Evolutionary conservation across 257 asterid species (phyloP).

Genomic region (Solanum commersonii): DNA sequence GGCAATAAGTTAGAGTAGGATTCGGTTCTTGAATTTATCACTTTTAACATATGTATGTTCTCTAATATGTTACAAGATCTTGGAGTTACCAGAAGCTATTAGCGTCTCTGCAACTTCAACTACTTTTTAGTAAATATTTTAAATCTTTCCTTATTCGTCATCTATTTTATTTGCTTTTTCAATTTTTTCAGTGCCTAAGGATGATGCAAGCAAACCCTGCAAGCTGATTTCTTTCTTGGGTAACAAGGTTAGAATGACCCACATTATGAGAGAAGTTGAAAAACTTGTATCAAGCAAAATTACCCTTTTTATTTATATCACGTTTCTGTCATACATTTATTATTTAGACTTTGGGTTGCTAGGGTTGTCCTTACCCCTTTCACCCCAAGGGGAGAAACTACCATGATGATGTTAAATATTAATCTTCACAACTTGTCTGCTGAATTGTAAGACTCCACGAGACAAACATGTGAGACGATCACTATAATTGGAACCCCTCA

Average conservation of each 20-base stretch:
- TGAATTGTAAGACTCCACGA: too few relatives aligned
- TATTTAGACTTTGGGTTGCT: too few relatives aligned
- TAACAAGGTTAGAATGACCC: too few relatives aligned
- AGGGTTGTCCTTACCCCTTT: too few relatives aligned
- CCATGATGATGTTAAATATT: too few relatives aligned
- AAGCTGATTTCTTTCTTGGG: too few relatives aligned
- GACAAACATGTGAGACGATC: background rate
- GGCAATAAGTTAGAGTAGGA: background rate
- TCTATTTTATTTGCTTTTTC: background rate
- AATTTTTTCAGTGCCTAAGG: background rate
- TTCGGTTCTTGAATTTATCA: background rate
- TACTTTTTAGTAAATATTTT: background rate
- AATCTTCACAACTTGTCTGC: too few relatives aligned
- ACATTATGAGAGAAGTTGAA: too few relatives aligned
- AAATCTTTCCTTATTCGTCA: background rate
- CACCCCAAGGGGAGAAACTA: too few relatives aligned
- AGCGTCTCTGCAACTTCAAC: background rate
- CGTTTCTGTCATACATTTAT: too few relatives aligned
- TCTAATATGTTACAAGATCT: background rate
- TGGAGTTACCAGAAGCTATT: background rate
- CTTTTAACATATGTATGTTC: background rate
- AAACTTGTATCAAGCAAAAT: too few relatives aligned
- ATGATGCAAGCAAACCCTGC: background rate
- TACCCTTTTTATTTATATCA: too few relatives aligned
- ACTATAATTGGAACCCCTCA: background rate